Percentiles rank a stretch among this genome's conserved stretches.
Evolutionary conservation across 163 green algal genomes (phyloP).

Genomic region (Chlorella variabilis): DNA sequence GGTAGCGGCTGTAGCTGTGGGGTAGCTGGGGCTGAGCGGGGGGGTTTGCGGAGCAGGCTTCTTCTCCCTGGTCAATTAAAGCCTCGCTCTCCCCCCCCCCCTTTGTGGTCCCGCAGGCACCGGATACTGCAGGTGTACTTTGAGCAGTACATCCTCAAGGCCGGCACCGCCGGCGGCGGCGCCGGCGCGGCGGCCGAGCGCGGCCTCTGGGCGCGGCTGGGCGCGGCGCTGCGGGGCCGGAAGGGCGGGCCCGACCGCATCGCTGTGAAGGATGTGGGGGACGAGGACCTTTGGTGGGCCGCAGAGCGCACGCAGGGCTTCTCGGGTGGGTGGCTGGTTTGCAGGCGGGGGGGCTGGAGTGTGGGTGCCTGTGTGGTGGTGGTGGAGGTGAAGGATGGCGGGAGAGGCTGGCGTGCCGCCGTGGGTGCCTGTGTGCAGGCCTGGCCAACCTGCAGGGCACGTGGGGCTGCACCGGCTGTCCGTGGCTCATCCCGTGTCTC

Average conservation of each 20-base stretch:
- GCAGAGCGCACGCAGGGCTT: constrained; percentile 91
- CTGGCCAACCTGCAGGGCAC: no score
- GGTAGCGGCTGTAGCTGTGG: no score
- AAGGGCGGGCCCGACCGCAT: constrained; percentile 49
- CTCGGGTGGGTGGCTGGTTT: constrained; percentile 57
- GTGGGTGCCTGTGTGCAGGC: no score
- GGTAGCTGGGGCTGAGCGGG: neutral
- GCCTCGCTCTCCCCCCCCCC: neutral
- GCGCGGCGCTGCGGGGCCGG: constrained; percentile 54
- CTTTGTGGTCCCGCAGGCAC: constrained; percentile 4
- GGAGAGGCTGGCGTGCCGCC: no score
- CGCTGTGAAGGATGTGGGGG: constrained; percentile 62
- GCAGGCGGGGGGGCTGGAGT: neutral
- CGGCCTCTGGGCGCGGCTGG: constrained; percentile 46
- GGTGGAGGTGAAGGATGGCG: neutral
- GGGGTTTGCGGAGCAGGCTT: no score
- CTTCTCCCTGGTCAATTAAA: no score
- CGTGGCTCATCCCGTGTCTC: no score
- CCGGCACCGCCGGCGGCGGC: constrained; percentile 71
- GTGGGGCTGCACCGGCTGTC: no score
- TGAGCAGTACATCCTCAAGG: constrained; percentile 79
- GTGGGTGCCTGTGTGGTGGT: neutral
- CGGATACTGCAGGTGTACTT: constrained; percentile 89
- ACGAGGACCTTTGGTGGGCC: constrained; percentile 70
- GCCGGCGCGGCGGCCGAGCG: constrained; percentile 25